Base-by-base conservation (phyloP, 1,284 basidiomycete genomes). In the Bjerkandera adusta region DNA sequence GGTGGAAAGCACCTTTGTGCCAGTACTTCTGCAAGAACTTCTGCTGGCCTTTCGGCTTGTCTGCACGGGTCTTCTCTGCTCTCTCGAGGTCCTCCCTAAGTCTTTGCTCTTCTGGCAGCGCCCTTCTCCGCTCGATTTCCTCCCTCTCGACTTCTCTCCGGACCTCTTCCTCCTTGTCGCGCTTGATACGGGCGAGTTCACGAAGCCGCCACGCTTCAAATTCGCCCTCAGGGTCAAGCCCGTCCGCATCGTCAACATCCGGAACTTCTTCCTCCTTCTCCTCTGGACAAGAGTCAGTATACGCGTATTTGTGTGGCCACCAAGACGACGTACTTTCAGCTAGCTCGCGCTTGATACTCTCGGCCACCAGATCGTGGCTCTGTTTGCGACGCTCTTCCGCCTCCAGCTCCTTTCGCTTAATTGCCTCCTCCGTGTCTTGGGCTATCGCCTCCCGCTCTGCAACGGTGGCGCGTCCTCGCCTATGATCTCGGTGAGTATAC, bases 1-100 rank as follows among this genome's bases (percentile, higher is more conserved):
- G 92, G 68, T 97, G 94, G 76, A 99, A 99, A 49, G 94, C 95
- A 59, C 97, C 97, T 70, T 97, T 98, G 74, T 99, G 97, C 82
- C 94, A 98, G 66, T 97, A 99, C 69, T 97, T 98, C 66, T 99
- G 94, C 59, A 98, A 68, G 71, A 99, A 98, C 58, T 85, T 89
- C 65, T 94, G 90, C 52, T 89, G 76, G 2, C 92, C 92, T 58
- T 92, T 88, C 1, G 88, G 83, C 67, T 95, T 94, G 44, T 88
- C 85, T 46, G 85, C 83, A 44, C 95, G 75, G 32, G 80, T 73
- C 63, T 87, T 81, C 52, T 91, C 77, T 2, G 94, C 95, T 36
- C 76, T 81, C 64, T 89, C 94, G 50, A 93, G 61, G 64, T 99
- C 96, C 66, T 98, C 96, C 61, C 81, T 84, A 60, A 97, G 61